Evolutionary conservation across 2,329 filamentous ascomycete species (phyloP), one percentile per base, ranked within the genome.

Genomic region (Paraconiothyrium sp.): DNA sequence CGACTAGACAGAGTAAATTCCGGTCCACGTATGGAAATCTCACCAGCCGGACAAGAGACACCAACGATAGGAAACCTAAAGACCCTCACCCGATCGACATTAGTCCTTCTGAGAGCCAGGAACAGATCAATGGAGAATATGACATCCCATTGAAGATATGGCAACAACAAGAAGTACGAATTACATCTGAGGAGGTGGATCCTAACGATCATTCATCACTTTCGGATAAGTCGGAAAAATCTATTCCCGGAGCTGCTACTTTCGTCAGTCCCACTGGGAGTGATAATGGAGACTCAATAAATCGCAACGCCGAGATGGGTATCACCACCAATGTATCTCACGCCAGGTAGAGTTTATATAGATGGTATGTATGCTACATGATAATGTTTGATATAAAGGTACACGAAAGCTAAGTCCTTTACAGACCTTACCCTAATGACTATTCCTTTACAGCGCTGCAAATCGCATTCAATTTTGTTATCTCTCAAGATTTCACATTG

Each of bases 81-180:
- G 59, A 61, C 24, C 59, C 54, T 10, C 52, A 61, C 35, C 46
- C 59, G 4, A 49, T 61, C 10, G 54, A 57, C 39, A 54, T 61
- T n/a, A 61, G 54, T 54, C 59, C 48, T 22, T 49, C 59, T 8
- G 54, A 61, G 27, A 58, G 59, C 35, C 48, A 61, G 55, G 59
- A 61, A 32, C 46, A 61, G 24, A 58, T 58, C 27, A 54, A 47
- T 20, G 48, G 32, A 48, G 48, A 58, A 27, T 41, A 30, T 27
- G 49, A 49, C 4, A 35, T 54, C 3, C 54, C 27, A 47, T 57
- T 61, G 54, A 54, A 61, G 49, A 61, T 61, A 1, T 61, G 54
- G 54, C 49, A 61, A 22, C 49, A 46, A 9, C 34, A 34, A 10
- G 54, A 61, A 39, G 59, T 61, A 20, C 41, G 13, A 4, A n/a